Conservation (phyloP, 2,329 filamentous ascomycete species). For the Leptographium galeiforme region DNA sequence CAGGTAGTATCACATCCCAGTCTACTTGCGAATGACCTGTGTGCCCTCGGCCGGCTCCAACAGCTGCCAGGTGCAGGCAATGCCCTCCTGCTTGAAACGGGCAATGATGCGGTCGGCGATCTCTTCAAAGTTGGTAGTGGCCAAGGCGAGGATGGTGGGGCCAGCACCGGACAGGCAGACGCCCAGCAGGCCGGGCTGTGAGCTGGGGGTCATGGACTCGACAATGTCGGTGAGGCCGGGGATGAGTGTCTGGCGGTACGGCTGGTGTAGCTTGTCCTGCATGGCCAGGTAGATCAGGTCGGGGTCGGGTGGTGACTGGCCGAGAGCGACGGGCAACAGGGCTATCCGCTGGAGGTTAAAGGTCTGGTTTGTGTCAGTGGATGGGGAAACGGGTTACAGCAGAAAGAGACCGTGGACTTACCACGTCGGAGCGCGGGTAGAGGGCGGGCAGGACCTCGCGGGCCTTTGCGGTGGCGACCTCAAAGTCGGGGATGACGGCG, state of each 20-base stretch:
- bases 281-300: conserved; percentile 94
- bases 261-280: conserved; percentile 98
- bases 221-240: conserved; percentile 86
- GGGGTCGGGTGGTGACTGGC: conserved; percentile 78
- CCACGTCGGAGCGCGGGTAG: conserved; percentile 73
- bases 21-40: conserved; percentile 21
- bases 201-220: conserved; percentile 75
- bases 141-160: conserved; percentile 85
- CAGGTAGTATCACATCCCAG: too few relatives aligned
- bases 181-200: conserved; percentile 77
- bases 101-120: conserved; percentile 71
- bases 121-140: conserved; percentile 75
- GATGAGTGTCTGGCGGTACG: conserved; percentile 82
- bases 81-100: conserved; percentile 57
- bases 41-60: conserved; percentile 75
- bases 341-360: conserved; percentile 95
- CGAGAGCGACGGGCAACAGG: conserved; percentile 76
- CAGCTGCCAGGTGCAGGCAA: conserved; percentile 75
- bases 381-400: too few relatives aligned
- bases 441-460: conserved; percentile 68
- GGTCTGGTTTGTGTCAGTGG: conserved; percentile 26
- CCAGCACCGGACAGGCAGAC: conserved; percentile 93
- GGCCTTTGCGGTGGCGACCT: conserved; percentile 87
- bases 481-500: conserved; percentile 90
- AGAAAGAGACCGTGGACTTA: too few relatives aligned